Evolutionary conservation across 2,329 filamentous ascomycete species (phyloP).

Genomic region (Colletotrichum liriopes): DNA sequence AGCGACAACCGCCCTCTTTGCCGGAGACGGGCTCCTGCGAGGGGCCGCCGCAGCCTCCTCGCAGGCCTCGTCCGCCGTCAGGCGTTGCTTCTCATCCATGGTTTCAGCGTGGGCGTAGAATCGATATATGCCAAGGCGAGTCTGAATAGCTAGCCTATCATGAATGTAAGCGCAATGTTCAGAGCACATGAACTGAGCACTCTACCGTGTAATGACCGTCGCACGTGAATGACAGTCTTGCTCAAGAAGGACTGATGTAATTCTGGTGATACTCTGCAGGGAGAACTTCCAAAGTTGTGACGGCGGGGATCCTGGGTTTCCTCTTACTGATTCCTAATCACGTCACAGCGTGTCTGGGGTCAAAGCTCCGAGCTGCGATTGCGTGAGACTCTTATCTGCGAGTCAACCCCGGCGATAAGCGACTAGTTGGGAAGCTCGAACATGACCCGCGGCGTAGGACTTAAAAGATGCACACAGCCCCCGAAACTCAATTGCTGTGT

Average conservation of each 20-base stretch:
- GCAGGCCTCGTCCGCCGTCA: constrained; percentile 16
- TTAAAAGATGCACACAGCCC: background rate
- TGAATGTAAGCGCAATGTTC: background rate
- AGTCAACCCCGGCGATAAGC: constrained; percentile 32
- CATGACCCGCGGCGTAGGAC: constrained; percentile 88
- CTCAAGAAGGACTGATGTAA: background rate
- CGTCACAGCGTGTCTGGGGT: constrained; percentile 30
- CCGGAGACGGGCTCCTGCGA: constrained; percentile 15
- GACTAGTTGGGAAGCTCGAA: constrained; percentile 76
- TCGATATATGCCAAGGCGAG: background rate
- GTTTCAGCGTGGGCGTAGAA: background rate
- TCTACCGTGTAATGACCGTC: background rate
- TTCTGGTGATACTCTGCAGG: background rate
- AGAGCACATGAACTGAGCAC: background rate
- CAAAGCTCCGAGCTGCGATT: constrained; percentile 34
- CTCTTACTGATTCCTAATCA: constrained; percentile 20
- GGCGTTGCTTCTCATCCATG: constrained; percentile 27
- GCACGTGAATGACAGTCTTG: background rate
- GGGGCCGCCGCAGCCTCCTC: constrained; percentile 12
- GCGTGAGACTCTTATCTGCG: constrained; percentile 29
- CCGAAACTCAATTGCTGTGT: constrained; percentile 67
- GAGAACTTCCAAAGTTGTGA: background rate
- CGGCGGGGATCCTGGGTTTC: background rate
- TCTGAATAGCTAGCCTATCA: background rate
- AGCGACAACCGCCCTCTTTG: constrained; percentile 33